Conservation (phyloP, 2,329 filamentous ascomycete genomes). For the Phyllosticta citriasiana region DNA sequence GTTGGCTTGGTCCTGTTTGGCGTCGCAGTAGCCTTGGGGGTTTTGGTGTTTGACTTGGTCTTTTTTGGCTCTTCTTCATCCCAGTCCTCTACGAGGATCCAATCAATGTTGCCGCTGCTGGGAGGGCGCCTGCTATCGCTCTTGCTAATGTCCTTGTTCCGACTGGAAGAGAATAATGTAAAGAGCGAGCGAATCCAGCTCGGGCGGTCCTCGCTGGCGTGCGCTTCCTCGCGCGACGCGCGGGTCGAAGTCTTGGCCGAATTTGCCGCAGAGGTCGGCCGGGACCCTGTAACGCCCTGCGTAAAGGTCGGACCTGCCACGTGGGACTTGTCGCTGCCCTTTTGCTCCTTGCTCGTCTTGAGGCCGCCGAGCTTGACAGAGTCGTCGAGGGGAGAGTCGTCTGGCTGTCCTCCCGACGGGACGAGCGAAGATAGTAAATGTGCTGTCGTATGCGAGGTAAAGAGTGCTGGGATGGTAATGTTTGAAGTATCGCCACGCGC, state of each 20-base stretch:
- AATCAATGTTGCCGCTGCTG: conserved; percentile 63
- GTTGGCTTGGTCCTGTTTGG: conserved; percentile 16
- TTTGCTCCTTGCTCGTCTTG: conserved; percentile 14
- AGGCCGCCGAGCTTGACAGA: conserved; percentile 24
- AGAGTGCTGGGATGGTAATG: conserved; percentile 84
- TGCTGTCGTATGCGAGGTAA: conserved; percentile 89
- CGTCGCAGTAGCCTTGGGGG: conserved; percentile 14
- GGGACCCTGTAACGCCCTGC: neutral
- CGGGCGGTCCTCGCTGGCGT: conserved; percentile 7
- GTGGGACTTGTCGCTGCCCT: conserved; percentile 17
- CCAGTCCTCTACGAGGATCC: conserved; percentile 60
- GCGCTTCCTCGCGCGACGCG: neutral
- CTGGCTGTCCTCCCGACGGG: conserved; percentile 53
- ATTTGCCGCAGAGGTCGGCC: conserved; percentile 14
- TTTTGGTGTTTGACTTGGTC: neutral
- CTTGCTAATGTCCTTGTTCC: conserved; percentile 12
- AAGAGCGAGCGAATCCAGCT: conserved; percentile 40
- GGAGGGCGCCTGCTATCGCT: conserved; percentile 55
- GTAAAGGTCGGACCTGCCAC: conserved; percentile 16
- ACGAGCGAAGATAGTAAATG: conserved; percentile 84
- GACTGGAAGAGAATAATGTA: conserved; percentile 32
- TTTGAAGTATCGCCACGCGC: conserved; percentile 94
- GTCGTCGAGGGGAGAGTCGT: conserved; percentile 51
- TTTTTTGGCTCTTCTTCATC: conserved; percentile 36
- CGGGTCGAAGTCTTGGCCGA: conserved; percentile 19